phyloP scores from a whole-genome alignment of 2,329 filamentous ascomycete genomes.

The Xylaria sp. region DNA sequence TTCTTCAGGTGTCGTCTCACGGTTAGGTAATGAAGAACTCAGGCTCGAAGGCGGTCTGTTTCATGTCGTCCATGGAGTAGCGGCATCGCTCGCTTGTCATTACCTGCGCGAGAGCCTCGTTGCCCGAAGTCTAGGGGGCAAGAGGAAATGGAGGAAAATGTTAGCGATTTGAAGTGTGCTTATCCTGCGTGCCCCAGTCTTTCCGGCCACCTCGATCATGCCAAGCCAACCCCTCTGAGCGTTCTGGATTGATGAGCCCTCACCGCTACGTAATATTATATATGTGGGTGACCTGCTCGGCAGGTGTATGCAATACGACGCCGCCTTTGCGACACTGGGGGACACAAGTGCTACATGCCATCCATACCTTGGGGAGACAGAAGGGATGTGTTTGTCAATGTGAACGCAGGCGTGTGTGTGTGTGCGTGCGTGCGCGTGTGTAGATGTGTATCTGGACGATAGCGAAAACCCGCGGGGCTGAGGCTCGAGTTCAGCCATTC shows the following conservation, averaged over 20 bases:
- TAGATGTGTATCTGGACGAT: neutral
- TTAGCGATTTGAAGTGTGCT: no score
- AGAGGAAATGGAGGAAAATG: no score
- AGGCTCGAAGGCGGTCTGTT: no score
- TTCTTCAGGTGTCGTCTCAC: no score
- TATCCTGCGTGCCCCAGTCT: neutral
- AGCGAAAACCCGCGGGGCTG: neutral
- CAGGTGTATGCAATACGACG: neutral
- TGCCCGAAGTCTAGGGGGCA: no score
- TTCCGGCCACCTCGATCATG: neutral
- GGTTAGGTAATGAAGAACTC: no score
- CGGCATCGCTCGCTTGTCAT: no score
- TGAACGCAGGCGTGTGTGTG: no score
- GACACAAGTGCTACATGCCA: neutral
- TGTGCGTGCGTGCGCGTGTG: no score
- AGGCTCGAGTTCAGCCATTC: neutral
- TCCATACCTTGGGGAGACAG: neutral
- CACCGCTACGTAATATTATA: neutral
- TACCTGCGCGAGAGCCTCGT: no score
- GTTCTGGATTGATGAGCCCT: neutral
- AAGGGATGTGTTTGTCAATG: no score
- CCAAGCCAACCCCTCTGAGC: neutral
- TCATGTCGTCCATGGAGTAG: no score
- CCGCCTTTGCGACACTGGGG: neutral
- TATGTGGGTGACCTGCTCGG: neutral